phyloP scores from a whole-genome alignment of 805 yeast genomes.

The Saturnispora diversa region DNA sequence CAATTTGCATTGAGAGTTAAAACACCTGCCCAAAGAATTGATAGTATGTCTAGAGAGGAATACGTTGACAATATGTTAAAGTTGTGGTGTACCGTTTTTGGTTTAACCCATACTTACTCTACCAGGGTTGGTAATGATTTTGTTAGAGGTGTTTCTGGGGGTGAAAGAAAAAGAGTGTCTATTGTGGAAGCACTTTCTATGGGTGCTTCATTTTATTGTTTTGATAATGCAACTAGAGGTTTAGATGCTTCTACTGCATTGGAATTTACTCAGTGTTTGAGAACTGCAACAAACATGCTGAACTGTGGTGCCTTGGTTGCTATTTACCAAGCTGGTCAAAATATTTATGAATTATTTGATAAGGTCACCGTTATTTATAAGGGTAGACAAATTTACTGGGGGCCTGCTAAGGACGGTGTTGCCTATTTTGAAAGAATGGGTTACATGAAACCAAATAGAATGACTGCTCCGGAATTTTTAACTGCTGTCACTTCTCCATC shows the following conservation, averaged over 20 bases:
- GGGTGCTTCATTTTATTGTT: constrained; percentile 49
- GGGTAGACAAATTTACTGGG: constrained; percentile 56
- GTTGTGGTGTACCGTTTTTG: constrained; percentile 48
- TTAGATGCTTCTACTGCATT: constrained; percentile 66
- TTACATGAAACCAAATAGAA: constrained; percentile 54
- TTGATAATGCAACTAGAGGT: constrained; percentile 67
- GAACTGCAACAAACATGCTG: constrained; percentile 53
- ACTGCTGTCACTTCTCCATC: constrained; percentile 64
- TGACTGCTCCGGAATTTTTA: constrained; percentile 61
- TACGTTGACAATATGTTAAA: constrained; percentile 38
- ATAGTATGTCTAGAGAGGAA: constrained; percentile 33
- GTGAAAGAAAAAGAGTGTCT: constrained; percentile 65
- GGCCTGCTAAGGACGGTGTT: constrained; percentile 46
- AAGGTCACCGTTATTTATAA: constrained; percentile 51
- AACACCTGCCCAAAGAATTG: constrained; percentile 47
- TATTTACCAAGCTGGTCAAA: constrained; percentile 62
- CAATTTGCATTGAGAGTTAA: constrained; percentile 62
- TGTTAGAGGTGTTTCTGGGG: constrained; percentile 63
- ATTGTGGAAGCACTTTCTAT: constrained; percentile 54
- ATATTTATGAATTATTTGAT: constrained; percentile 53
- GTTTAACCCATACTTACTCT: constrained; percentile 49
- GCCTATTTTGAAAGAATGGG: constrained; percentile 55
- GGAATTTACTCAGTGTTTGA: constrained; percentile 53
- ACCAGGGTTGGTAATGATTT: constrained; percentile 61
- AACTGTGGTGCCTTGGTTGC: constrained; percentile 54